Evolutionary conservation across 1,284 basidiomycete species (phyloP), one percentile per base, ranked within the genome.

Genomic region (Athelia psychrophila): DNA sequence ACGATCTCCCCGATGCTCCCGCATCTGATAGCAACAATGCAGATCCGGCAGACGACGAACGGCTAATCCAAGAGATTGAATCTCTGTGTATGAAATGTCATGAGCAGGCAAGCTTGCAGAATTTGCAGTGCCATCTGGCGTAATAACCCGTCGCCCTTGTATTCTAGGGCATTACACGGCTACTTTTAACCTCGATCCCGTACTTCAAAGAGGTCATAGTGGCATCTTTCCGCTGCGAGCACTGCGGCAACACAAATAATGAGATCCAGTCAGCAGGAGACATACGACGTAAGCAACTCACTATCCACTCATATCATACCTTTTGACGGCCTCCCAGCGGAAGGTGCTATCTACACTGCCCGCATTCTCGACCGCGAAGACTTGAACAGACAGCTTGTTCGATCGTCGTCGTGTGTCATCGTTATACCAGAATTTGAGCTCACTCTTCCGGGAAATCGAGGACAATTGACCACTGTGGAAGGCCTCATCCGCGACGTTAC

Each of bases 201-300:
- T 99, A 91, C 76, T 99, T 99, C 76, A 81, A 85, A 52, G 93
- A 99, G 71, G 89, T 99, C 51, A 91, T 99, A 61, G 84, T 99
- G 54, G 94, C 95, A 82, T 95, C 93, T 42, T 99, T 99, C 76
- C 81, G 84, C 53, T 99, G 97, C 68, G 91, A 96, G 51, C 87
- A 95, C 67, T 99, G 97, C 63, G 95, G 94, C 19, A 75, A 81
- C 61, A 71, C 81, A 40, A 98, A 99, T 72, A 99, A 95, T 64
- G 96, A 99, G 71, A 90, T 98, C 47, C 95, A 98, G 65, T 86
- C 90, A 9, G 97, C 97, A 0, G 92, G 93, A 6, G 70, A 81
- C 54, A 96, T 98, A 53, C 83, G 93, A 76, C 84, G 94, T 93
- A 61, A 59, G 85, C 10, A 3, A 18, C 40, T 30, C 44, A 48